Percentiles rank a stretch among this genome's conserved stretches.
Evolutionary conservation across 257 asterid genomes (phyloP).

Genomic region (Przewalskia tangutica): DNA sequence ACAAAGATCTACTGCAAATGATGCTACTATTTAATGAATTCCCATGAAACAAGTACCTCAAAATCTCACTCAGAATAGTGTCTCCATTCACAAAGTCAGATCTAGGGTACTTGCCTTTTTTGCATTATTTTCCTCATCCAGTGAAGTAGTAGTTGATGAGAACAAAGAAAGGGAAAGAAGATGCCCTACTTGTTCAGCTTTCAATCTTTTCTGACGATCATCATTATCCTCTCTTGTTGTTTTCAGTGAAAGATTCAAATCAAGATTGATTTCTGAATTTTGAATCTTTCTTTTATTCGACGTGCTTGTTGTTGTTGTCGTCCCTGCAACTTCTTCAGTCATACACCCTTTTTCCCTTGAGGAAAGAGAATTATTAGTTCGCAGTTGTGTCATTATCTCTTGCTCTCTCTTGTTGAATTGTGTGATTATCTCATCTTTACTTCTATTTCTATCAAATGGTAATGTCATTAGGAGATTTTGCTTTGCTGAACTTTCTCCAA

Average conservation of each 20-base stretch:
- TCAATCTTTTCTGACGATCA: slow-evolving; percentile 10
- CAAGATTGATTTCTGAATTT: slow-evolving; percentile 36
- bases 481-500: background rate
- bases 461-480: background rate
- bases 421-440: background rate
- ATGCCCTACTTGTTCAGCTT: slow-evolving; percentile 24
- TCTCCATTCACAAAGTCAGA: slow-evolving; percentile 75
- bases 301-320: background rate
- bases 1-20: slow-evolving; percentile 24
- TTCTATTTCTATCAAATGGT: background rate
- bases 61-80: slow-evolving; percentile 68
- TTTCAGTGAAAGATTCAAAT: slow-evolving; percentile 54
- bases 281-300: slow-evolving; percentile 34
- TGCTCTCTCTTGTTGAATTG: background rate
- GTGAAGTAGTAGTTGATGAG: slow-evolving; percentile 20
- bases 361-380: background rate
- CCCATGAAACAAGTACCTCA: slow-evolving; percentile 28
- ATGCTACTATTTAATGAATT: background rate
- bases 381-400: background rate
- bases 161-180: slow-evolving; percentile 53
- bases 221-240: slow-evolving; percentile 9
- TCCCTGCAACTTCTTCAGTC: background rate
- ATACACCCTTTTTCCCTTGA: background rate
- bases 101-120: slow-evolving; percentile 39
- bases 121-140: slow-evolving; percentile 16